Evolutionary conservation across 1,284 basidiomycete species (phyloP).

Genomic region (Rhodotorula sp.): DNA sequence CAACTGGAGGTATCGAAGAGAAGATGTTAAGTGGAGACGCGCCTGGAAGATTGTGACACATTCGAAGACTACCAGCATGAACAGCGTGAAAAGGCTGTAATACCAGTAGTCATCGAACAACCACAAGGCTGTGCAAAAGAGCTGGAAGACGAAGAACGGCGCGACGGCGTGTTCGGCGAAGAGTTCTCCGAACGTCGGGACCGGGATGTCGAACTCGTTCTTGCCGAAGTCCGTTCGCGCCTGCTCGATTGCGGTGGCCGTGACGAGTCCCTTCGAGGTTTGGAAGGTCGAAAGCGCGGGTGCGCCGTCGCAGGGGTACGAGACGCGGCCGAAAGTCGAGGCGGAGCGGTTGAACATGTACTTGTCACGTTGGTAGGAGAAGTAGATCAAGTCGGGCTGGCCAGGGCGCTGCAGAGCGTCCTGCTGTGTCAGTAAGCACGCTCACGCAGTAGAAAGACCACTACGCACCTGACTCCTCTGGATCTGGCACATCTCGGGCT

Average conservation of each 20-base stretch:
- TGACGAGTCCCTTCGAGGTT: conserved; percentile 56
- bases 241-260: conserved; percentile 43
- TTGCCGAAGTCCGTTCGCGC: conserved; percentile 68
- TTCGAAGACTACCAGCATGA: conserved; percentile 95
- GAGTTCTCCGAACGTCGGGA: conserved; percentile 83
- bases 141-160: conserved; percentile 93
- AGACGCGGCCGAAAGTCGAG: conserved; percentile 74
- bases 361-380: conserved; percentile 94
- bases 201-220: conserved; percentile 93
- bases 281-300: conserved; percentile 72
- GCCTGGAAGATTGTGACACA: conserved; percentile 97
- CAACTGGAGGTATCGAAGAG: not conserved
- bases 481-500: conserved; percentile 83
- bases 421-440: not conserved
- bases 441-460: not conserved
- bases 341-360: conserved; percentile 69
- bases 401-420: conserved; percentile 51
- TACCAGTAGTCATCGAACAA: conserved; percentile 98
- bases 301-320: conserved; percentile 78
- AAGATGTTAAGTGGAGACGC: conserved; percentile 46
- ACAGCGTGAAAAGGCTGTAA: conserved; percentile 90
- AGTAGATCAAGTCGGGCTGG: conserved; percentile 66
- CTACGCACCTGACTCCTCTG: conserved; percentile 59
- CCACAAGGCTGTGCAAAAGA: conserved; percentile 95
- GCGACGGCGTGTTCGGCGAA: conserved; percentile 89